These are phyloP conservation scores for Nitzschia putrida DNA, from an alignment of 108 stramenopile species.

Conservation along the genomic window DNA sequence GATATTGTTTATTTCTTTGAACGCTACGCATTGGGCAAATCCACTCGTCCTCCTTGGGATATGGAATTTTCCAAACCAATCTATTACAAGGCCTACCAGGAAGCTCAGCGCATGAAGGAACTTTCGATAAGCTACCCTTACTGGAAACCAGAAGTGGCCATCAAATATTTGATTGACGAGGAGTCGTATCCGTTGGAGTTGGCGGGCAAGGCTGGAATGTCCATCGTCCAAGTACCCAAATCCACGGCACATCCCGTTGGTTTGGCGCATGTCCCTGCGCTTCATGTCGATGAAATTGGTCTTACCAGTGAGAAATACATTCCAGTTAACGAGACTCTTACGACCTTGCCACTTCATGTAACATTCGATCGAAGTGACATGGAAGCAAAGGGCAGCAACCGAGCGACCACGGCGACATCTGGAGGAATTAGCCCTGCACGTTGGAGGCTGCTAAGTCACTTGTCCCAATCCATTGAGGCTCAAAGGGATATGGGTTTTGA, in stretches of 20 bases:
- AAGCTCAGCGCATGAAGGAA: constrained; percentile 57
- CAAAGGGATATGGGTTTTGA: constrained; percentile 90
- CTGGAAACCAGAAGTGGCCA: constrained; percentile 83
- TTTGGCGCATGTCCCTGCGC: constrained; percentile 73
- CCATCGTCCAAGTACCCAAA: constrained; percentile 46
- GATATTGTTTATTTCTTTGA: constrained; percentile 63
- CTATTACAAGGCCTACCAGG: constrained; percentile 48
- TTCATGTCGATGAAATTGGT: constrained; percentile 93
- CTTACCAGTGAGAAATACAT: constrained; percentile 93
- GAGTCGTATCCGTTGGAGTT: constrained; percentile 68
- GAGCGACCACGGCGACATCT: constrained; percentile 42
- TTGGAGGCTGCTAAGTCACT: constrained; percentile 75
- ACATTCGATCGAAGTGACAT: constrained; percentile 78
- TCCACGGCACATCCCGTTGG: constrained; percentile 52
- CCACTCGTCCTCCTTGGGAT: constrained; percentile 68
- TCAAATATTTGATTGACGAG: constrained; percentile 74
- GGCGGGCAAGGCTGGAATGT: constrained; percentile 61
- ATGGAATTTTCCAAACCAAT: constrained; percentile 60
- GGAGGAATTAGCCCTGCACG: constrained; percentile 81
- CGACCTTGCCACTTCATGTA: constrained; percentile 80
- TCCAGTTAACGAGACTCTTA: constrained; percentile 87
- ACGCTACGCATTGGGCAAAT: constrained; percentile 36
- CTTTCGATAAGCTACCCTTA: constrained; percentile 67
- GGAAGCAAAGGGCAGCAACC: constrained; percentile 29
- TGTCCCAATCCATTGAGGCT: constrained; percentile 76